phyloP scores from a whole-genome alignment of 1,284 basidiomycete species.

The Microbotryomycetes sp. region DNA sequence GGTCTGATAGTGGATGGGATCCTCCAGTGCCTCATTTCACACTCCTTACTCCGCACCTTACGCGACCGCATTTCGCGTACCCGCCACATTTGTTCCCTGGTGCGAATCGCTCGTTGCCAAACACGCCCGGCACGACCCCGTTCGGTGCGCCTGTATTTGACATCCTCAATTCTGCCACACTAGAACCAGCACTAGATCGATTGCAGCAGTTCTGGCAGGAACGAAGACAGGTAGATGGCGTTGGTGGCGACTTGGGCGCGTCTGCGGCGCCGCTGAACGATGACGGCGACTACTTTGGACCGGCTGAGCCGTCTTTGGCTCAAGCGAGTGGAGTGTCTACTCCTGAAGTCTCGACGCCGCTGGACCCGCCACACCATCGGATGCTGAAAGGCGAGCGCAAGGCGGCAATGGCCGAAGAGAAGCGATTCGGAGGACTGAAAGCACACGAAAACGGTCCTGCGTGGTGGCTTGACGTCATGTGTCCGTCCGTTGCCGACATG shows the following conservation, averaged over 20 bases:
- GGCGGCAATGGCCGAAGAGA: slow-evolving; percentile 18
- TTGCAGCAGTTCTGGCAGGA: slow-evolving; percentile 33
- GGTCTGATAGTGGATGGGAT: slow-evolving; percentile 17
- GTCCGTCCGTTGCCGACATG: slow-evolving; percentile 85
- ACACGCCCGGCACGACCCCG: neutral
- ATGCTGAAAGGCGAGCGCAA: slow-evolving; percentile 19
- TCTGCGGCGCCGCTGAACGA: slow-evolving; percentile 1
- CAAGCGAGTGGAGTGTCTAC: neutral
- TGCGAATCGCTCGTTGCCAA: slow-evolving; percentile 11
- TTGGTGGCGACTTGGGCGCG: slow-evolving; percentile 32
- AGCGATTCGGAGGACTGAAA: slow-evolving; percentile 15
- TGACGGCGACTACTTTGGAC: neutral
- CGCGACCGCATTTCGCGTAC: slow-evolving; percentile 16
- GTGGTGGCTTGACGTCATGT: slow-evolving; percentile 91
- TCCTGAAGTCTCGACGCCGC: neutral
- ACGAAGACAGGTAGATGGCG: slow-evolving; percentile 28
- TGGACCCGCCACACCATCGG: neutral
- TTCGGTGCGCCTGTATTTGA: slow-evolving; percentile 25
- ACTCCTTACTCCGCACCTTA: slow-evolving; percentile 31
- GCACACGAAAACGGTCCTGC: slow-evolving; percentile 42
- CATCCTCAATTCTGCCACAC: slow-evolving; percentile 19
- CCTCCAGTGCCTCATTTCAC: slow-evolving; percentile 34
- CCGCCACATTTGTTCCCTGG: slow-evolving; percentile 26
- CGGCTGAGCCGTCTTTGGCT: neutral
- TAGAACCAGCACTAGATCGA: slow-evolving; percentile 29